phyloP scores from a whole-genome alignment of 345 rosid species.

The Microthlaspi erraticum region DNA sequence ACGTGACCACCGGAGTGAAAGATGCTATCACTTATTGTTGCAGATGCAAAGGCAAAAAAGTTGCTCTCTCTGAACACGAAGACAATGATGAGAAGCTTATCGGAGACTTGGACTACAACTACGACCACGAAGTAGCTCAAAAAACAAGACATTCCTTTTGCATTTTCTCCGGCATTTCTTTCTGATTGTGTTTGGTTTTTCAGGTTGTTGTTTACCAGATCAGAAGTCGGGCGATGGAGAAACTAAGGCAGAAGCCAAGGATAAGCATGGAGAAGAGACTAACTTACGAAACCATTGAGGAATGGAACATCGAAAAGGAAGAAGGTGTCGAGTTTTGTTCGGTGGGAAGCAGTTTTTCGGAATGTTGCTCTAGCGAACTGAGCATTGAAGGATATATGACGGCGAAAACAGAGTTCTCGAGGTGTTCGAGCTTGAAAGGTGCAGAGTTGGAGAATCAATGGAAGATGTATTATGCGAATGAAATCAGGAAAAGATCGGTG shows the following conservation, averaged over 20 bases:
- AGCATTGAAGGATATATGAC: slow-evolving; percentile 66
- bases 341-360: slow-evolving; percentile 66
- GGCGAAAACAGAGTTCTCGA: slow-evolving; percentile 60
- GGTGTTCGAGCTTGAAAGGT: slow-evolving; percentile 59
- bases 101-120: slow-evolving; percentile 27
- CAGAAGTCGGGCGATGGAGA: slow-evolving; percentile 75
- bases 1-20: slow-evolving; percentile 27
- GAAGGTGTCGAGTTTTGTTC: slow-evolving; percentile 60
- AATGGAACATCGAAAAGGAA: slow-evolving; percentile 31
- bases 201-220: slow-evolving; percentile 76
- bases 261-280: slow-evolving; percentile 53
- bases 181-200: slow-evolving; percentile 16
- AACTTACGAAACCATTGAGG: slow-evolving; percentile 47
- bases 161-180: background rate
- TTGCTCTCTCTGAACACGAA: slow-evolving; percentile 17
- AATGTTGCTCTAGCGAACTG: slow-evolving; percentile 52
- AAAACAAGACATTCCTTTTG: background rate
- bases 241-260: slow-evolving; percentile 61
- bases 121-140: slow-evolving; percentile 40
- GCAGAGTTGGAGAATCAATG: slow-evolving; percentile 41
- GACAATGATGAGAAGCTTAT: slow-evolving; percentile 26
- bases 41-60: slow-evolving; percentile 38
- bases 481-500: slow-evolving; percentile 57
- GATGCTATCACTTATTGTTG: slow-evolving; percentile 38
- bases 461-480: slow-evolving; percentile 49